Base-by-base conservation (phyloP, 805 yeast genomes). In the Kodamaea jinghongensis region DNA sequence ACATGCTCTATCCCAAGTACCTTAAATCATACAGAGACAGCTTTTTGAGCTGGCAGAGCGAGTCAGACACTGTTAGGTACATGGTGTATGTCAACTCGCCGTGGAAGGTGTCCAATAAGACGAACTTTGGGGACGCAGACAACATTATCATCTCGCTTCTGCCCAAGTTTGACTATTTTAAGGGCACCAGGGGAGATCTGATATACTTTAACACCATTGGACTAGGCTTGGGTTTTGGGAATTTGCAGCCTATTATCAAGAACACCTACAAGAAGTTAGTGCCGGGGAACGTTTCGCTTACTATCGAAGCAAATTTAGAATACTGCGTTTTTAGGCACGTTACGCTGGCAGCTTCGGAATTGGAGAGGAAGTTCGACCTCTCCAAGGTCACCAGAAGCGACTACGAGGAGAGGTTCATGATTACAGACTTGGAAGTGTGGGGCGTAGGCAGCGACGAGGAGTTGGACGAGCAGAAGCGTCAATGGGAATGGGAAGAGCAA, bases 401-500 rank as follows among this genome's bases (percentile, higher is more conserved):
- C 48, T 84, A 68, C 51, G 97, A 91, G 55, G 81, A 83, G 44
- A 65, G 87, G 36, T 79, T 91, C 51, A 56, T 73, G 39, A 76
- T 91, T 6, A 77, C 81, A 4, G 90, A 84, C 47, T 64, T 90
- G 17, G 96, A 90, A 55, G 95, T 89, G 0, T 86, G 93, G 90
- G 98, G 98, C 0, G 76, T 88, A 42, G 98, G 97, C 1, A 79
- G 86, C 6, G 79, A 76, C 7, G 78, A 81, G 44, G 95, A 87
- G 48, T 63, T 89, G 34, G 82, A 75, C 22, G 90, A 83, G 45
- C 96, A 90, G 61, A 67, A 73, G 33, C 78, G 76, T 51, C 75
- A 76, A 44, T 85, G 96, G 93, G 89, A 83, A 50, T 89, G 96
- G 96, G 97, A 91, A 55, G 84, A 83, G 54, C 70, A 79, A 35